A percentile compares a stretch with the other conserved stretches of the same genome.
These are phyloP conservation scores for Mortierella sp. DNA, from an alignment of 371 early-diverging fungal species.

Conservation along the genomic window DNA sequence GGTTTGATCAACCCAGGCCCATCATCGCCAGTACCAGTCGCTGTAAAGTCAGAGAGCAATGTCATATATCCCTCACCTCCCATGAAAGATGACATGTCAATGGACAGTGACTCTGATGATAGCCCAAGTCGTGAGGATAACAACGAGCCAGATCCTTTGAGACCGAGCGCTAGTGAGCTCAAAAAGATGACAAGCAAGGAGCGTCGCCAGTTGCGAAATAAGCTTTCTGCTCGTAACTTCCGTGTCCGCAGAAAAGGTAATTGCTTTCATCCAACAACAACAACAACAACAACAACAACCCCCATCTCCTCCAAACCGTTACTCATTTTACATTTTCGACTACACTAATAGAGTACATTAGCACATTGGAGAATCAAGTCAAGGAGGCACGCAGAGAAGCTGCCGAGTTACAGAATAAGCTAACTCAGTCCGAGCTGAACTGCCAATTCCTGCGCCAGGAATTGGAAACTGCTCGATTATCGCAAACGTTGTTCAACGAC, in stretches of 20 bases:
- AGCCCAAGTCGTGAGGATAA: conserved; percentile 5
- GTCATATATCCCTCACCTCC: conserved; percentile 48
- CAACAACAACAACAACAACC: not conserved
- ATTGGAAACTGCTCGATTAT: conserved; percentile 38
- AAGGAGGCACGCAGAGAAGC: conserved; percentile 46
- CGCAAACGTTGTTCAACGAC: conserved; percentile 58
- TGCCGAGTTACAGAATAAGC: conserved; percentile 36
- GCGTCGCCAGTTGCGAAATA: conserved; percentile 90
- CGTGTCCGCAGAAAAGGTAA: conserved; percentile 89
- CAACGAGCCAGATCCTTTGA: conserved; percentile 26
- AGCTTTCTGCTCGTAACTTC: conserved; percentile 92
- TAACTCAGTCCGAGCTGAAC: conserved; percentile 47
- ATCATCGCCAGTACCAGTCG: not conserved
- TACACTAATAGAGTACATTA: conserved; percentile 74
- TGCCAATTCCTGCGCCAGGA: conserved; percentile 50
- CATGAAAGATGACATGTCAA: conserved; percentile 42
- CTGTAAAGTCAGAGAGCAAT: conserved; percentile 13
- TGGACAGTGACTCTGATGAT: conserved; percentile 44
- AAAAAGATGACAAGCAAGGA: conserved; percentile 82
- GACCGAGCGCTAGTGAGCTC: conserved; percentile 53
- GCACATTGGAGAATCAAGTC: conserved; percentile 81
- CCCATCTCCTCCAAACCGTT: not conserved
- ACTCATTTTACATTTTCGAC: not conserved
- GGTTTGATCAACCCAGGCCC: not conserved
- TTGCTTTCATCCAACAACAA: not conserved